Evolutionary conservation across 1,284 basidiomycete genomes (phyloP), one percentile per base, ranked within the genome.

Genomic region (Grifola frondosa): DNA sequence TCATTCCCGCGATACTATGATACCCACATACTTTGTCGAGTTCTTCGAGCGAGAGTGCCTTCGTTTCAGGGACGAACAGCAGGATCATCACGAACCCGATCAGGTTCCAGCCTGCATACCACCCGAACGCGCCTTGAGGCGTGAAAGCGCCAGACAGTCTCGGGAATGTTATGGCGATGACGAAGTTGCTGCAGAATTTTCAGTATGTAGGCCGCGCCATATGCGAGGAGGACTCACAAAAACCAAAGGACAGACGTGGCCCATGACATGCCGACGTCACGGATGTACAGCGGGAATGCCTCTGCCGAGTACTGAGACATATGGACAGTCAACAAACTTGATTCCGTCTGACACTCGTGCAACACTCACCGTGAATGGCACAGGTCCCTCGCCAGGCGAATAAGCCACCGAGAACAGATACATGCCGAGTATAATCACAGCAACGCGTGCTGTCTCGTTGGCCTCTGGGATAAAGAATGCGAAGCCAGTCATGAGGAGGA

Each of bases 31-130:
- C 35, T 52, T 65, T 66, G 52, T 83, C 79, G 26, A 83, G 64
- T 57, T 84, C 80, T 59, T 92, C 88, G 15, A 92, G 74, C 0
- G 87, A 84, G 40, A 81, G 74, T 1, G 79, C 75, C 66, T 89
- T 91, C 20, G 89, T 92, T 69, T 91, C 88, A 21, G 84, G 87
- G 3, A 88, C 71, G 51, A 85, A 81, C n/a, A 81, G 60, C 20
- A 82, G 66, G 44, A 81, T 70, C 15, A 77, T 67, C 28, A 81
- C 33, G 60, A 75, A 79, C 2, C 74, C 73, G 26, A 79, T 38
- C 11, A 74, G 57, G 54, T 69, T 73, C 74, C 73, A 77, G 1
- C 54, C 76, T 17, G 74, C 74, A 43, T 78, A 77, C 69, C 70
- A 76, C n/a, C 70, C 75, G 59, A 88, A 88, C 2, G 86, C 86